These are phyloP conservation scores for Inga laurina DNA, from an alignment of 306 rosid species.

Conservation along the genomic window DNA sequence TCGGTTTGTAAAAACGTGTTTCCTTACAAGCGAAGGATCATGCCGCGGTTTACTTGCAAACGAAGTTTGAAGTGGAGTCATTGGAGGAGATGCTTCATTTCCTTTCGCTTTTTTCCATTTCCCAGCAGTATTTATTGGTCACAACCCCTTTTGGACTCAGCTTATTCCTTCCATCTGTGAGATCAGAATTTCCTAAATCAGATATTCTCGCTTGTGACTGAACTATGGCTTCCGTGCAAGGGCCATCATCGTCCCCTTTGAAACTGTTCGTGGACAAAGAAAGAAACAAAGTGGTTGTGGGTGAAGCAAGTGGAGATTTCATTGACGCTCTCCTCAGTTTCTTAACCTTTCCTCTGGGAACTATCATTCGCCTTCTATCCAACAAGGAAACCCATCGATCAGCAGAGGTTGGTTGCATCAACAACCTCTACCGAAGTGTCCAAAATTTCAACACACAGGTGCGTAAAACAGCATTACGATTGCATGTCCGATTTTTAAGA, in stretches of 20 bases:
- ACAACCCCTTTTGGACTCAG: not conserved
- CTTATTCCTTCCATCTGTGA: not conserved
- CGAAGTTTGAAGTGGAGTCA: too few relatives aligned
- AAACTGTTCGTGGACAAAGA: not conserved
- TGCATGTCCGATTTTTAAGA: not conserved
- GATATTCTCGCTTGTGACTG: too few relatives aligned
- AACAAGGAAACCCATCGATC: not conserved
- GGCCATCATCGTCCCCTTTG: not conserved
- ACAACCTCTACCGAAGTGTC: conserved; percentile 15
- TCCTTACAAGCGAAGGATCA: too few relatives aligned
- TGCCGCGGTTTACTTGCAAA: too few relatives aligned
- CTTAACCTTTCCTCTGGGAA: not conserved
- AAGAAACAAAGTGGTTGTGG: not conserved
- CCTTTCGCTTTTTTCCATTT: too few relatives aligned
- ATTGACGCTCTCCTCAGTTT: not conserved
- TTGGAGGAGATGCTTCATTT: too few relatives aligned
- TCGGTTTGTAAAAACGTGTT: too few relatives aligned
- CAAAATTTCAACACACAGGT: not conserved
- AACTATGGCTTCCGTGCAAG: not conserved
- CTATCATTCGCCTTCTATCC: not conserved
- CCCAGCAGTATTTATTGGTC: too few relatives aligned
- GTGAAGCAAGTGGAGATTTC: not conserved
- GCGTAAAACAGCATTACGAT: not conserved
- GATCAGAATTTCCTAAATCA: not conserved
- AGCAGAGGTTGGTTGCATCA: conserved; percentile 1